Conservation (phyloP, 2,329 filamentous ascomycete species). For the Zelopaecilomyces penicillatus region DNA sequence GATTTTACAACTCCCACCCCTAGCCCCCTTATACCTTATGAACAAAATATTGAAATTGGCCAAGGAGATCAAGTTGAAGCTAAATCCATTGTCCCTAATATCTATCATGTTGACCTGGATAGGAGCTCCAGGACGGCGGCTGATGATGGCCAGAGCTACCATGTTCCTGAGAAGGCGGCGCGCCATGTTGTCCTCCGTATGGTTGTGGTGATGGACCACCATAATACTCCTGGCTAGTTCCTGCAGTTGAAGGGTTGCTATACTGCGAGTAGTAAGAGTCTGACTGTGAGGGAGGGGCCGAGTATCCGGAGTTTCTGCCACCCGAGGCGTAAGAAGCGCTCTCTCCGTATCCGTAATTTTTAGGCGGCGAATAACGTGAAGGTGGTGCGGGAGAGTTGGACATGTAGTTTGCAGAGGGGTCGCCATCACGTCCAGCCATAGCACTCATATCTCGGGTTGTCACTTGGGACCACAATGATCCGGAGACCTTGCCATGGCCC, state of each 20-base stretch:
- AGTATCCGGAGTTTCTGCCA: constrained; percentile 22
- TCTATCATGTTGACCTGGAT: constrained; percentile 30
- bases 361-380: constrained; percentile 20
- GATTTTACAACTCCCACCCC: too few species aligned
- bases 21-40: too few species aligned
- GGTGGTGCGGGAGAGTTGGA: constrained; percentile 31
- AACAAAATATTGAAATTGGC: too few species aligned
- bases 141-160: constrained; percentile 16
- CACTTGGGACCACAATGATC: constrained; percentile 54
- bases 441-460: constrained; percentile 49
- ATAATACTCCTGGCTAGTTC: constrained; percentile 9
- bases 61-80: too few species aligned
- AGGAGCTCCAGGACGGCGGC: constrained; percentile 26
- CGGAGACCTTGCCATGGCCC: constrained; percentile 50
- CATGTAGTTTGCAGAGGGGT: constrained; percentile 27
- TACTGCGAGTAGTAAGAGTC: constrained; percentile 23
- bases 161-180: constrained; percentile 10
- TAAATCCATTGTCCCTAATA: constrained; percentile 15
- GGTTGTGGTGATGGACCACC: constrained; percentile 18
- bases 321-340: constrained; percentile 21
- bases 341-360: constrained; percentile 34
- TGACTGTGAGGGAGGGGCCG: constrained; percentile 21
- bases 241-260: constrained; percentile 15
- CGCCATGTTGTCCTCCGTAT: constrained; percentile 15
- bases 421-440: constrained; percentile 41